Evolutionary conservation across 441 rosid genomes (phyloP).

Genomic region (Melastoma candidum): DNA sequence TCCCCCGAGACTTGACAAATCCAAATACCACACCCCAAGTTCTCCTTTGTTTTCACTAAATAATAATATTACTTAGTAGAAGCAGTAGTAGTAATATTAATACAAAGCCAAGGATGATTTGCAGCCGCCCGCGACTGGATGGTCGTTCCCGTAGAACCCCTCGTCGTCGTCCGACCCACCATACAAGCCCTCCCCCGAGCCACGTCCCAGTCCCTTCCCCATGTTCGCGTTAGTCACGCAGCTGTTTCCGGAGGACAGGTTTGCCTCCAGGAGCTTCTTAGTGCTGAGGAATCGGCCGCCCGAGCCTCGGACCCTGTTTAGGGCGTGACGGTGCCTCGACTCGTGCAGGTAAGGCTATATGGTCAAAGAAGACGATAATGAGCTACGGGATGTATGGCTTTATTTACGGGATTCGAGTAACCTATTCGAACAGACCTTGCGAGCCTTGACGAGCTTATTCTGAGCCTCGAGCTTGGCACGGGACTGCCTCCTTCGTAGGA

Average conservation of each 20-base stretch:
- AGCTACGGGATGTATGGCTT: neutral
- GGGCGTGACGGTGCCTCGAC: constrained; percentile 39
- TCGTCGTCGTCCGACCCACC: constrained; percentile 9
- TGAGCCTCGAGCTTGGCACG: constrained; percentile 39
- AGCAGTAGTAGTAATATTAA: constrained; percentile 1
- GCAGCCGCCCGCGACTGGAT: constrained; percentile 19
- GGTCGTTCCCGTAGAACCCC: neutral
- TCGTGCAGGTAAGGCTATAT: constrained; percentile 45
- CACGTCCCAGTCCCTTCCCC: constrained; percentile 7
- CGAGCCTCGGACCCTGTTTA: constrained; percentile 35
- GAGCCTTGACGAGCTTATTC: constrained; percentile 29
- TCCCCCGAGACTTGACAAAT: too few relatives aligned
- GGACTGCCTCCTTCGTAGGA: constrained; percentile 37
- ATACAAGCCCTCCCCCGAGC: constrained; percentile 11
- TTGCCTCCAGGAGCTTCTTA: constrained; percentile 23
- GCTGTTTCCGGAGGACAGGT: constrained; percentile 3
- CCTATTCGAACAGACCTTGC: constrained; percentile 22
- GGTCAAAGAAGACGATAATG: neutral
- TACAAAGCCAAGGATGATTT: constrained; percentile 63
- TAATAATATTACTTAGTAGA: neutral
- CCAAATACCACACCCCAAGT: too few relatives aligned
- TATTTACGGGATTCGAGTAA: neutral
- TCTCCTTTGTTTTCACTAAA: too few relatives aligned
- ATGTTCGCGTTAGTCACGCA: constrained; percentile 4
- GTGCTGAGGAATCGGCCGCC: constrained; percentile 45